phyloP scores from a whole-genome alignment of 2,329 filamentous ascomycete species.

The Fusarium falciforme region DNA sequence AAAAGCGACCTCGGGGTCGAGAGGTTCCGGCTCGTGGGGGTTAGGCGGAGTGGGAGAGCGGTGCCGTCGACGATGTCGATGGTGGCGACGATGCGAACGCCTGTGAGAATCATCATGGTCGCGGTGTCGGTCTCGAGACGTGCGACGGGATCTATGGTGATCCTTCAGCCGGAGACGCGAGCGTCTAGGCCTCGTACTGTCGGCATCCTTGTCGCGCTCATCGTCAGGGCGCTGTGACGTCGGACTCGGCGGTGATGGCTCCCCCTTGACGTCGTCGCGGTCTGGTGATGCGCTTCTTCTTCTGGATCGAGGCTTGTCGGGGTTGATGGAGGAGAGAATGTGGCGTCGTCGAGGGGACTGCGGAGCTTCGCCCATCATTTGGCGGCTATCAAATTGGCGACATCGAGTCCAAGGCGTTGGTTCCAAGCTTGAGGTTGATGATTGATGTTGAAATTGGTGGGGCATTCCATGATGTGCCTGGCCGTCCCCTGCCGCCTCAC shows the following conservation, averaged over 20 bases:
- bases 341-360: conserved; percentile 57
- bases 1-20: conserved; percentile 82
- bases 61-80: conserved; percentile 48
- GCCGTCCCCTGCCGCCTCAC: background rate
- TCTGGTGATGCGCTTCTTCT: conserved; percentile 24
- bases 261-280: conserved; percentile 14
- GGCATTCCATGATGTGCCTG: background rate
- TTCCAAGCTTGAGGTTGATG: background rate
- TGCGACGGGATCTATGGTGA: conserved; percentile 42
- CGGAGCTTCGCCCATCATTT: conserved; percentile 48
- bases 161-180: conserved; percentile 51
- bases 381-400: conserved; percentile 34
- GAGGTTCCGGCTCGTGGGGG: conserved; percentile 57
- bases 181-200: conserved; percentile 44
- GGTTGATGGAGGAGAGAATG: conserved; percentile 63
- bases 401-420: conserved; percentile 16
- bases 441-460: conserved; percentile 3
- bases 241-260: conserved; percentile 1
- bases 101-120: conserved; percentile 38
- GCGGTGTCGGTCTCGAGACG: conserved; percentile 34
- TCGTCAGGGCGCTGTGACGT: conserved; percentile 12
- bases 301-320: conserved; percentile 13
- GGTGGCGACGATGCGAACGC: conserved; percentile 43
- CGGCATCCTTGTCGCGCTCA: conserved; percentile 25
- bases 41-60: conserved; percentile 61